Base-by-base conservation (phyloP, 2,329 filamentous ascomycete genomes). In the Talaromyces sp. region DNA sequence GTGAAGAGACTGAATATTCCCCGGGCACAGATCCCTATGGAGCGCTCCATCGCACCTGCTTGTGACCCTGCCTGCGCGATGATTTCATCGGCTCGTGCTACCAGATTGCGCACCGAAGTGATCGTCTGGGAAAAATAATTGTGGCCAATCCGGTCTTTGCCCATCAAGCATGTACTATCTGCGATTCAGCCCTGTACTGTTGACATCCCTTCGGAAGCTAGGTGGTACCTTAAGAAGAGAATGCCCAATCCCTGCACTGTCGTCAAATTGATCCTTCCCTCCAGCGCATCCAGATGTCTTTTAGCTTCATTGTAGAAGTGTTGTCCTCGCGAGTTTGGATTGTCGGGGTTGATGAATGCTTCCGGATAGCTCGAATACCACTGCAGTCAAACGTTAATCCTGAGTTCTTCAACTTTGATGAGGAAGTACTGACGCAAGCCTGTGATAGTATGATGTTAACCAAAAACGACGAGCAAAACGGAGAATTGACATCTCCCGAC, bases 401-500 rank as follows among this genome's bases (percentile, higher is more conserved):
- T 5, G 21, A 35, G 3, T 8, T 16, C 16, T 55, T 21, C 11
- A 37, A 23, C 40, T 9, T 21, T 9, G 18, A 46, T 9, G 25
- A n/a, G 8, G 9, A 12, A 37, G 28, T 35, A 69, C 72, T 63
- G 67, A 74, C 73, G 67, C 73, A 72, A 37, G 72, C 70, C 58
- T 73, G 69, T 12, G 71, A 66, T 1, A 75, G 66, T 25, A 76
- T 72, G n/a, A 69, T 67, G 63, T 76, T 76, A 28, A 75, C 73
- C 46, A 76, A 65, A 48, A 73, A 75, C 2, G 73, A 70, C 1
- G 73, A 72, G 64, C 74, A 76, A 57, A 70, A 75, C 9, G 54
- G 64, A 9, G 67, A 69, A 5, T 70, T 48, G 21, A 72, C 25
- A 21, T 71, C 59, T 7, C 69, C 69, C 5, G 63, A 52, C 58